A percentile compares a stretch with the other conserved stretches of the same genome.
phyloP scores from a whole-genome alignment of 2,329 filamentous ascomycete genomes.

The Ceratocystis harringtonii region DNA sequence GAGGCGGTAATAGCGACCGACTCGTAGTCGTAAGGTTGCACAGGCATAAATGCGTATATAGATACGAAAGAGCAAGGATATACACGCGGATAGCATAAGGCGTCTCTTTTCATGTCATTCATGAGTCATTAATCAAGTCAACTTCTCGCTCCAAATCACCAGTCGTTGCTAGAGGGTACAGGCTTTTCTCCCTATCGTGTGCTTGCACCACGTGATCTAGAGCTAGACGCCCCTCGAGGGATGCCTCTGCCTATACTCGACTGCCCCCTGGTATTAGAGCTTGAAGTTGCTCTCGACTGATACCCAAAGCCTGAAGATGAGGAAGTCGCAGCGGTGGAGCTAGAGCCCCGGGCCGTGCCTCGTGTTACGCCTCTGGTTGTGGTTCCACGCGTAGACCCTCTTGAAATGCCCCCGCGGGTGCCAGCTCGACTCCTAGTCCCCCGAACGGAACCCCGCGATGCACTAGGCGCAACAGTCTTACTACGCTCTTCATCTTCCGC shows the following conservation, averaged over 20 bases:
- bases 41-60: neutral
- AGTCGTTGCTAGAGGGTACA: neutral
- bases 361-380: neutral
- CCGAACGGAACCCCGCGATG: slow-evolving; percentile 20
- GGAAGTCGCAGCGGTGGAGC: neutral
- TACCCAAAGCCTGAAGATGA: slow-evolving; percentile 22
- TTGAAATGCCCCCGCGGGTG: neutral
- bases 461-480: slow-evolving; percentile 22
- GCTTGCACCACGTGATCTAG: slow-evolving; percentile 10
- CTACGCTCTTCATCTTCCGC: slow-evolving; percentile 45
- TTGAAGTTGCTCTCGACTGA: slow-evolving; percentile 19
- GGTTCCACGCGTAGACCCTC: slow-evolving; percentile 15
- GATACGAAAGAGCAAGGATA: neutral
- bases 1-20: neutral
- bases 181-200: neutral
- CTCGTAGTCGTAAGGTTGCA: neutral
- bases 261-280: slow-evolving; percentile 22
- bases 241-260: slow-evolving; percentile 26
- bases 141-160: neutral
- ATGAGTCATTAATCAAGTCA: slow-evolving; percentile 4
- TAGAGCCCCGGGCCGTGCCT: slow-evolving; percentile 5
- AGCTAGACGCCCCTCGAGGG: slow-evolving; percentile 21
- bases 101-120: neutral
- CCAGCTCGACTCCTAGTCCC: slow-evolving; percentile 5
- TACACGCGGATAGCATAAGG: neutral